Evolutionary conservation across 495 filamentous ascomycete species (phyloP), one percentile per base, ranked within the genome.

Genomic region (Aspergillus carlsbadensis): DNA sequence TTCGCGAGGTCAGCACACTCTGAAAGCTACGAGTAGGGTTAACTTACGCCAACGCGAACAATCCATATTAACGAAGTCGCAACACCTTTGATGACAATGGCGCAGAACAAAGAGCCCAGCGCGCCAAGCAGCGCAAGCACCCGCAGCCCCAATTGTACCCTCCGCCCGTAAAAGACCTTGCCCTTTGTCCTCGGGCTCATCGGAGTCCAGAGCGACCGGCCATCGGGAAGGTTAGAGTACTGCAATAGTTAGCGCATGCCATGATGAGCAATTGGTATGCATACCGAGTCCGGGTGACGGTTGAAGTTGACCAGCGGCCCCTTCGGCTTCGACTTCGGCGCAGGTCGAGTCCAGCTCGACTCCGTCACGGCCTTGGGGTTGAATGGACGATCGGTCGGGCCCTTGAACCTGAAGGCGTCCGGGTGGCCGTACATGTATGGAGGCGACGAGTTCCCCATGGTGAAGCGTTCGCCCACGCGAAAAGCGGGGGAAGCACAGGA

Each of bases 301-400:
- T 90, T 90, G 74, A 94, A 81, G 56, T 87, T 78, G 52, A 96
- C 76, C 65, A 93, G 69, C 18, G 90, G 91, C 0, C 88, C 91
- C 24, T 88, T 79, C 29, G 72, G 78, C 77, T 87, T 87, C n/a
- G 79, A 74, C 52, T 79, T 83, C 11, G 75, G 78, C 11, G 70
- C 66, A 56, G 80, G 78, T 14, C 73, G 77, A 58, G 81, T 72
- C 63, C 74, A 85, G 69, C 87, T 91, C 54, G 88, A 87, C 67
- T 88, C 79, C 8, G 90, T 89, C 33, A 87, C 83, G 52, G 87
- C 86, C 64, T 90, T 94, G 13, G 92, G 92, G 63, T 96, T 89
- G 73, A 94, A 96, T 0, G 68, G 64, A 7, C 71, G 75, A 33
- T 87, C 77, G 33, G 75, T 79, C 18, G 77, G 79, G 50, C 78